Evolutionary conservation across 768 basidiomycete species (phyloP), one percentile per base, ranked within the genome.

Genomic region (Rossbeevera mucosa): DNA sequence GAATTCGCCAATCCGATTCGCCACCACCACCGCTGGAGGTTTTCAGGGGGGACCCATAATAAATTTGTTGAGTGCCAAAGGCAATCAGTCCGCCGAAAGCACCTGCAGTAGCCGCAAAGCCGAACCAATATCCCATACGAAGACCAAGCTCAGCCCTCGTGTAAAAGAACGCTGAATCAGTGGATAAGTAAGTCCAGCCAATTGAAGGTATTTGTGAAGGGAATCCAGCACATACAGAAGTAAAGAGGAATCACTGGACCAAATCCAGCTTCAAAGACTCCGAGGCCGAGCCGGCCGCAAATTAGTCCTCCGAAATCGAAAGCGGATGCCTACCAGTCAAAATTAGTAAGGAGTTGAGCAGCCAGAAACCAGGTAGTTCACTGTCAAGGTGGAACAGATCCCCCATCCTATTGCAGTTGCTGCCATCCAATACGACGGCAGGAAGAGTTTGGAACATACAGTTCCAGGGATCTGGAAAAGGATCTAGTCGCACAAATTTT

Each of bases 41-140:
- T n/a, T 8, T 53, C 28, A 69, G 21, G 0, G 55, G 55, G 0
- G 60, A 56, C n/a, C 66, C 66, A 41, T 46, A 68, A 18, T 86
- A 81, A 83, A 52, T 80, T 61, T 88, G 78, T 57, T 88, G 85
- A 9, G 91, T 74, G 1, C 87, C 90, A 56, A 86, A 91, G 3
- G 90, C 88, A 33, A 92, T 80, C 40, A 91, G 70, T 16, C 90
- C 89, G 13, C 88, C 88, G 53, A 91, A 91, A 4, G 90, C 90
- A 21, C 89, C 89, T 4, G 89, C 86, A 5, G 88, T 80, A 3
- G 89, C 88, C 5, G 89, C 88, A 62, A 90, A 91, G 7, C 85
- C 86, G 54, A 90, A 91, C 85, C 87, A 90, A 59, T 87, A 81
- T 1, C 86, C 87, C 78, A 86, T 78, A 71, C 88, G 80, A 44